Evolutionary conservation across 2,329 filamentous ascomycete genomes (phyloP), one percentile per base, ranked within the genome.

Genomic region (Aspergillus jensenii): DNA sequence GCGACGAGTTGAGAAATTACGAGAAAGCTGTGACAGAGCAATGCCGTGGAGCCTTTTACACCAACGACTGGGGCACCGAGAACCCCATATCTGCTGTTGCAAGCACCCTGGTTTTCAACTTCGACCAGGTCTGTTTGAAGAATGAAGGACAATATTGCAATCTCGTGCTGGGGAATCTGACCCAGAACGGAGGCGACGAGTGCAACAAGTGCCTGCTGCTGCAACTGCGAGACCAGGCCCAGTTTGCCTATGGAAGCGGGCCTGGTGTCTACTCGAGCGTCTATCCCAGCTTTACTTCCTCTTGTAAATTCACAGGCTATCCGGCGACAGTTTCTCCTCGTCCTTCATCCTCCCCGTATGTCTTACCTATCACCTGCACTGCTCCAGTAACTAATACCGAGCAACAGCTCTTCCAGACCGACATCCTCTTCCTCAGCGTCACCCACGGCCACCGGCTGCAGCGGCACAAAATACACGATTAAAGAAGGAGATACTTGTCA

Each of bases 271-370:
- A 64, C 55, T 1, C 56, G 59, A 3, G 67, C 67, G 56, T 74
- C 76, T 9, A 52, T 54, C 3, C 74, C 72, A 19, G 68, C 53
- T 6, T 62, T 62, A 23, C 59, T 65, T 41, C 62, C 53, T 23
- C 64, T 58, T n/a, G 52, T 49, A 40, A 69, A 69, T 57, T 57
- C 40, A 57, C 55, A 7, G 64, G 59, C 56, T 66, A 68, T 17
- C 68, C 58, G n/a, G 21, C 39, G 3, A 50, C 47, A 3, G 11
- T 9, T 2, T 14, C 33, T 25, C 47, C 47, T 3, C 7, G 6
- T 9, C 15, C 47, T 14, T 4, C n/a, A 4, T 9, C 47, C 9
- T 50, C 14, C 2, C 33, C 17, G 47, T 50, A 50, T 50, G 47
- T 50, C 14, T 9, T 4, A 0, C 33, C 11, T 35, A 12, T 15